Evolutionary conservation across 1,284 basidiomycete genomes (phyloP).

Genomic region (Jaminaea rosea): DNA sequence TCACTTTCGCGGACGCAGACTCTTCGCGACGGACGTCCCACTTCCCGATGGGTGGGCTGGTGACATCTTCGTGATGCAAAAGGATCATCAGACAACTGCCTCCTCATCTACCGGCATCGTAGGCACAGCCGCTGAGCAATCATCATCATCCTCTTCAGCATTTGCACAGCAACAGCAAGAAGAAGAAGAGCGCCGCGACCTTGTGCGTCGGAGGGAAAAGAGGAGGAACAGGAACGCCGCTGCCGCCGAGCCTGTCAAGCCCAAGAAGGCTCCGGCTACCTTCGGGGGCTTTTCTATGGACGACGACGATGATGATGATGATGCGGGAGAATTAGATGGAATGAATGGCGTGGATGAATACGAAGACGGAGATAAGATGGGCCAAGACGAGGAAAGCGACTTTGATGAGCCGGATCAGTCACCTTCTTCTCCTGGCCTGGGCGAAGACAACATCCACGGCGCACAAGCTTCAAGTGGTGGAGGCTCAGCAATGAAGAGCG

Average conservation of each 20-base stretch:
- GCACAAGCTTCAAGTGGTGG: too few relatives aligned
- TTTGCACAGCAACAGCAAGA: too few relatives aligned
- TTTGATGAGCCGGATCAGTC: too few relatives aligned
- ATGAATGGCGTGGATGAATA: background rate
- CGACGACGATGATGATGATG: background rate
- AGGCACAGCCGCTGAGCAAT: too few relatives aligned
- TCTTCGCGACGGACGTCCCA: background rate
- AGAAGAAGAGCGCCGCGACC: background rate
- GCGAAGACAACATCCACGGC: too few relatives aligned
- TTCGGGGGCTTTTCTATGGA: background rate
- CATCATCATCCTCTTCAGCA: too few relatives aligned
- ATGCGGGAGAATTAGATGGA: background rate
- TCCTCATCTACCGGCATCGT: too few relatives aligned
- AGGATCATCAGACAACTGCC: background rate
- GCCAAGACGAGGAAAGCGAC: too few relatives aligned
- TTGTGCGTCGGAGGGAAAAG: background rate
- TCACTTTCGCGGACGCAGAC: background rate
- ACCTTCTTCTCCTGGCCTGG: too few relatives aligned
- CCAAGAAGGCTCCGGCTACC: background rate
- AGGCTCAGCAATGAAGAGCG: too few relatives aligned
- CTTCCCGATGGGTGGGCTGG: background rate
- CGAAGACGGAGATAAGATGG: too few relatives aligned
- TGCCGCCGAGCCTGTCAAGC: background rate
- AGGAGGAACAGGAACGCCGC: background rate
- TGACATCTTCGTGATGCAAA: background rate